Percentiles rank a stretch among this genome's conserved stretches.
These are phyloP conservation scores for Lactarius hatsudake DNA, from an alignment of 768 basidiomycete genomes.

Conservation along the genomic window DNA sequence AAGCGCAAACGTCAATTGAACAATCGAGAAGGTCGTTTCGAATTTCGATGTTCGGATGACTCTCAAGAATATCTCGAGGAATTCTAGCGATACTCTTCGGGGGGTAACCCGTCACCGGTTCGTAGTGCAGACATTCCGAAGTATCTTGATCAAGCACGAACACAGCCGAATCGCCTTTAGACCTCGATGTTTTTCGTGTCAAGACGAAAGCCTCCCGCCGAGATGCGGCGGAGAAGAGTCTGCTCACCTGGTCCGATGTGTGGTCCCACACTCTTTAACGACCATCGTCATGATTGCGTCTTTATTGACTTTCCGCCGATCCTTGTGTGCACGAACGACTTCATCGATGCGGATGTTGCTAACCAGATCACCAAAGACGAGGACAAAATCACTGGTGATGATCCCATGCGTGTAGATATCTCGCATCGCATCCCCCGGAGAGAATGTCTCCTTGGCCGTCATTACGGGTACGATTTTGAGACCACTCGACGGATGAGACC, in stretches of 20 bases:
- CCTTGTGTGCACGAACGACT: conserved; percentile 85
- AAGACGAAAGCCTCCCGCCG: neutral
- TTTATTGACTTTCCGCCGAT: conserved; percentile 79
- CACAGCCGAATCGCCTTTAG: conserved; percentile 69
- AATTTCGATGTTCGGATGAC: conserved; percentile 79
- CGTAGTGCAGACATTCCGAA: conserved; percentile 82
- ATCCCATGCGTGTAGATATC: conserved; percentile 91
- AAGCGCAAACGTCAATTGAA: conserved; percentile 89
- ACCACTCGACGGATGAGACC: conserved; percentile 75
- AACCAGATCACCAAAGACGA: conserved; percentile 89
- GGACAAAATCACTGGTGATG: conserved; percentile 86
- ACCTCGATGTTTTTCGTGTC: conserved; percentile 40
- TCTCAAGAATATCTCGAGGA: conserved; percentile 72
- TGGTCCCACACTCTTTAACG: conserved; percentile 71
- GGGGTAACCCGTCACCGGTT: conserved; percentile 70
- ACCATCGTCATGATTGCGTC: conserved; percentile 98
- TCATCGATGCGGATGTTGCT: conserved; percentile 91
- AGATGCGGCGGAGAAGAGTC: neutral
- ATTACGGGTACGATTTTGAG: conserved; percentile 84
- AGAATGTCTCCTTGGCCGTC: conserved; percentile 82
- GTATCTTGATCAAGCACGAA: conserved; percentile 76
- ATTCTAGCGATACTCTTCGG: conserved; percentile 56
- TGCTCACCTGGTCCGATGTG: conserved; percentile 70
- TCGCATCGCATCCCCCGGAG: conserved; percentile 89
- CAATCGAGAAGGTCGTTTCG: conserved; percentile 87